Conservation (phyloP, 169 alveolate genomes). For the Plasmodium gonderi region DNA sequence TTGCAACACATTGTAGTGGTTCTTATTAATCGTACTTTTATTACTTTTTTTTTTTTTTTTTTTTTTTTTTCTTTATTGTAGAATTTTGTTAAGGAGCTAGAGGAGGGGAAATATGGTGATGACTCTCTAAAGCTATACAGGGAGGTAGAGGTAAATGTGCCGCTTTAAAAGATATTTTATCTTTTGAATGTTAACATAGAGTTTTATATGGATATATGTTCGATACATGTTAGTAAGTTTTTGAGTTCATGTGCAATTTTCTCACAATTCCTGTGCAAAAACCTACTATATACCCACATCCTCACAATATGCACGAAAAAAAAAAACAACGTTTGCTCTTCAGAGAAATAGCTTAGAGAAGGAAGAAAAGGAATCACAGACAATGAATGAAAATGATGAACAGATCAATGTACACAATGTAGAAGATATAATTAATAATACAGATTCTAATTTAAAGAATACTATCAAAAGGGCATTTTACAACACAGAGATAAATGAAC, state of each 20-base stretch:
- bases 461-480: slow-evolving; percentile 47
- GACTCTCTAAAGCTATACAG: slow-evolving; percentile 34
- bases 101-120: slow-evolving; percentile 41
- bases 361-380: slow-evolving; percentile 23
- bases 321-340: not conserved
- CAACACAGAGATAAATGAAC: slow-evolving; percentile 34
- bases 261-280: not conserved
- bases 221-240: not conserved
- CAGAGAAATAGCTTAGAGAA: not conserved
- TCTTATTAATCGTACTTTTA: not conserved
- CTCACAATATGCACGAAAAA: no score
- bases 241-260: not conserved
- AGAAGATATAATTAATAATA: slow-evolving; percentile 56
- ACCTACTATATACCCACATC: not conserved
- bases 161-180: not conserved
- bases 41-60: not conserved
- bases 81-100: slow-evolving; percentile 60
- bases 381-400: slow-evolving; percentile 13
- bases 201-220: not conserved
- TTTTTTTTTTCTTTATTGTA: not conserved
- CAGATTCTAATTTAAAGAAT: slow-evolving; percentile 25
- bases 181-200: not conserved
- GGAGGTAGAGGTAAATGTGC: slow-evolving; percentile 50
- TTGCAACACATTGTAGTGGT: not conserved
- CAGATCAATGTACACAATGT: slow-evolving; percentile 30